Evolutionary conservation across 1,284 basidiomycete species (phyloP), one percentile per base, ranked within the genome.

Genomic region (Naganishia albida): DNA sequence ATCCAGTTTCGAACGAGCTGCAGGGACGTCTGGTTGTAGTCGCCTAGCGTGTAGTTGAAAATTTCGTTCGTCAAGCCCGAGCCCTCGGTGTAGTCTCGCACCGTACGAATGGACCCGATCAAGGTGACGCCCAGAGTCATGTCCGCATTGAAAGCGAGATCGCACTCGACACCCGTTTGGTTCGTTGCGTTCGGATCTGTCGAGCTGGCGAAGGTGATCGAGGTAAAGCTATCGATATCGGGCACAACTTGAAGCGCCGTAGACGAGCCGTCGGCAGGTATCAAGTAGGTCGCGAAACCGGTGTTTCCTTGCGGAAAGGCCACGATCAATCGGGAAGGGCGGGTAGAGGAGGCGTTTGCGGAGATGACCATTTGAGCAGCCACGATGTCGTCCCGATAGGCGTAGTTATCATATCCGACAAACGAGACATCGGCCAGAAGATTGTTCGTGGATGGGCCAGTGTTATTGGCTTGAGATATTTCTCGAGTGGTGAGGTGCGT

Each of bases 231-330:
- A 3, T 38, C 34, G 15, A 56, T 34, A 18, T 75, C 71, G 26
- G 81, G 74, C 7, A 71, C 70, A 16, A 77, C 71, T 0, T 71
- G 67, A 0, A 75, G 65, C 18, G 60, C n/a, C 18, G 39, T 43
- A 2, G 50, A 16, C 7, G 68, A 62, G 6, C 52, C 66, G 46
- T 68, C 69, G 26, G 68, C 34, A 3, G 80, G 80, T 7, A 78
- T 64, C 65, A 82, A 81, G 69, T 79, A 81, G 30, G 75, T 70
- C 42, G 80, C 67, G 8, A 76, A 76, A 12, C 80, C 81, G 0
- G 78, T 77, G 70, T 82, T 82, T 15, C 80, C 81, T 13, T 79
- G 74, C 1, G 81, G 80, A 39, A 81, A 73, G 3, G 80, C 81
- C 1, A 79, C 78, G 53, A 82, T 77, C 57, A 82, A 75, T 30